Evolutionary conservation across 2,329 filamentous ascomycete species (phyloP).

Genomic region (Diaporthe longicolla): DNA sequence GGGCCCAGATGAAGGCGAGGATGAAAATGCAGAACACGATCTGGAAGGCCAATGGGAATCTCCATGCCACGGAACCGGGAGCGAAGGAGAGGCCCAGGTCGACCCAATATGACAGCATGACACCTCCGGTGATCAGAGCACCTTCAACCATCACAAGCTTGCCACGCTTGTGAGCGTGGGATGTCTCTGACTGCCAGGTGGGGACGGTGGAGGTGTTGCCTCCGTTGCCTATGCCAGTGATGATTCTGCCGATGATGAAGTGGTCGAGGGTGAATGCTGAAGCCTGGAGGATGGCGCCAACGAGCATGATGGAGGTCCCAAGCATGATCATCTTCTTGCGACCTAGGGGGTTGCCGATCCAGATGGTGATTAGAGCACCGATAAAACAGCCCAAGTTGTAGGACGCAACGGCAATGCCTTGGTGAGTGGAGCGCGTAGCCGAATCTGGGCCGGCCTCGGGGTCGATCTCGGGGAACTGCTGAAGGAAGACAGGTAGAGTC

Average conservation of each 20-base stretch:
- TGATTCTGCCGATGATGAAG: slow-evolving; percentile 60
- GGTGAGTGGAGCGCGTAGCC: slow-evolving; percentile 62
- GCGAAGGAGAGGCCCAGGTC: slow-evolving; percentile 70
- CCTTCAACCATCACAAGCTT: slow-evolving; percentile 74
- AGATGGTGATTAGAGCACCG: slow-evolving; percentile 49
- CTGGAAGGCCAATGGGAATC: slow-evolving; percentile 73
- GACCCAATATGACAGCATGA: slow-evolving; percentile 73
- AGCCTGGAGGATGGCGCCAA: slow-evolving; percentile 58
- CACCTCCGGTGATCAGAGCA: slow-evolving; percentile 69
- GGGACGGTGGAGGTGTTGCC: slow-evolving; percentile 63
- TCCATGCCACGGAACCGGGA: slow-evolving; percentile 66
- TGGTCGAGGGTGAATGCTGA: slow-evolving; percentile 57
- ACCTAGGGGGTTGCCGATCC: slow-evolving; percentile 58
- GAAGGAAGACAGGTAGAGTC: slow-evolving; percentile 74
- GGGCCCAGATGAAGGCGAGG: slow-evolving; percentile 63
- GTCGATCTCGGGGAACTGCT: slow-evolving; percentile 68
- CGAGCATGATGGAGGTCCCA: slow-evolving; percentile 58
- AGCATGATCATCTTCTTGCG: slow-evolving; percentile 58
- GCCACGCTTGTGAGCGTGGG: slow-evolving; percentile 69
- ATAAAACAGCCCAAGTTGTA: slow-evolving; percentile 52
- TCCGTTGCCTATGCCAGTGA: slow-evolving; percentile 59
- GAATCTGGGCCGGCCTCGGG: slow-evolving; percentile 56
- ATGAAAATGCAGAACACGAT: slow-evolving; percentile 73
- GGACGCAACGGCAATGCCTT: slow-evolving; percentile 57
- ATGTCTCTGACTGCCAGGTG: slow-evolving; percentile 74